Evolutionary conservation across 2,329 filamentous ascomycete species (phyloP).

Genomic region (Incumbomyces lentus): DNA sequence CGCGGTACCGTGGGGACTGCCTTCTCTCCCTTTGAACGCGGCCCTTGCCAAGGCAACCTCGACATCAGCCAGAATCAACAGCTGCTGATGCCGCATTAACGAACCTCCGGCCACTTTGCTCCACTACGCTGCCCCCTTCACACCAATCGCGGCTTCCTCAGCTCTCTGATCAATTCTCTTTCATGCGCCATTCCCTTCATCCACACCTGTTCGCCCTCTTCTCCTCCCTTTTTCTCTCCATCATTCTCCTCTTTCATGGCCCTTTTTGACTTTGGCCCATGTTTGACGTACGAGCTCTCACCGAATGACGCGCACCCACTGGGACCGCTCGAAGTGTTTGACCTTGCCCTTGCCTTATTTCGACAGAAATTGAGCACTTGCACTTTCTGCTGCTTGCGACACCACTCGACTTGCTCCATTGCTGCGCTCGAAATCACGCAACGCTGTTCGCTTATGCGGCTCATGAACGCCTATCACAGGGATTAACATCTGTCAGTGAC

Average conservation of each 20-base stretch:
- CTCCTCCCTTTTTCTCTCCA: background rate
- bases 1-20: constrained; percentile 2
- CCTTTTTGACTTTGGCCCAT: constrained; percentile 6
- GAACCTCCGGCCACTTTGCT: background rate
- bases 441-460: background rate
- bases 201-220: background rate
- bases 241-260: constrained; percentile 4
- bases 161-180: constrained; percentile 58
- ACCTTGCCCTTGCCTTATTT: background rate
- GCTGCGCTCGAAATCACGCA: background rate
- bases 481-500: no score
- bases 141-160: constrained; percentile 43
- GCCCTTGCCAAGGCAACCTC: constrained; percentile 5
- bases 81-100: constrained; percentile 5
- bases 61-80: constrained; percentile 5
- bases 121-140: background rate
- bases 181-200: constrained; percentile 36
- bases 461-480: no score
- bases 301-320: background rate
- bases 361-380: background rate
- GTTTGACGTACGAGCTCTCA: constrained; percentile 3
- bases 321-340: background rate
- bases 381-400: background rate
- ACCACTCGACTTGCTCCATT: background rate
- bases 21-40: constrained; percentile 1